These are phyloP conservation scores for Aspergillus avenaceus DNA, from an alignment of 495 filamentous ascomycete genomes.

Conservation along the genomic window DNA sequence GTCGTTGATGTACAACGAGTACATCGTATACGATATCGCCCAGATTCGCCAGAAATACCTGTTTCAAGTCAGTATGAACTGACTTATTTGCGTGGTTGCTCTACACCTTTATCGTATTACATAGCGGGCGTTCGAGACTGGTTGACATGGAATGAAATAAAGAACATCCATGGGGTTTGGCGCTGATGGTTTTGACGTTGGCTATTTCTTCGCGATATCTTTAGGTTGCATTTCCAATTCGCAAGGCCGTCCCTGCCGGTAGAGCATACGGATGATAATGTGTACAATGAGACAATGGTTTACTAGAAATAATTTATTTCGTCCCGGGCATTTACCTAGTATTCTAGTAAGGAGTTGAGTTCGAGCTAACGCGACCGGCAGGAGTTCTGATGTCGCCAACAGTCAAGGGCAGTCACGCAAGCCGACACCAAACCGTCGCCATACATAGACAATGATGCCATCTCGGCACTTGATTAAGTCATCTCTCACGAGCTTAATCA, in stretches of 20 bases:
- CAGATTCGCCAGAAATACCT: conserved; percentile 79
- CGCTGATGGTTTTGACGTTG: neutral
- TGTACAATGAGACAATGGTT: too few species aligned
- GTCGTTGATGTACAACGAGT: conserved; percentile 45
- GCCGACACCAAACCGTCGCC: neutral
- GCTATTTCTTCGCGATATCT: too few species aligned
- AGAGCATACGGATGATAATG: too few species aligned
- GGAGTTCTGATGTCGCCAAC: neutral
- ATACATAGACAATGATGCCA: neutral
- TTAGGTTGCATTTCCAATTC: too few species aligned
- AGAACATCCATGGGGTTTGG: too few species aligned
- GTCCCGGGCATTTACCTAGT: too few species aligned
- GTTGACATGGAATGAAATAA: too few species aligned
- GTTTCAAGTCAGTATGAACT: conserved; percentile 52
- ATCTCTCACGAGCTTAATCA: neutral
- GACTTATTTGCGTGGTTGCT: neutral
- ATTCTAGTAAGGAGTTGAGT: too few species aligned
- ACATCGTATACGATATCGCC: conserved; percentile 73
- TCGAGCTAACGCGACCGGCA: too few species aligned
- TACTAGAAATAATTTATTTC: too few species aligned
- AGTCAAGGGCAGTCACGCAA: neutral
- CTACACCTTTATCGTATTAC: neutral
- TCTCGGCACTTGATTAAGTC: neutral
- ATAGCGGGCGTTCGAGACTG: neutral
- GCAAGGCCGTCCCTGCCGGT: too few species aligned